These are phyloP conservation scores for Trichosporon sp. DNA, from an alignment of 1,284 basidiomycete species.

Conservation along the genomic window DNA sequence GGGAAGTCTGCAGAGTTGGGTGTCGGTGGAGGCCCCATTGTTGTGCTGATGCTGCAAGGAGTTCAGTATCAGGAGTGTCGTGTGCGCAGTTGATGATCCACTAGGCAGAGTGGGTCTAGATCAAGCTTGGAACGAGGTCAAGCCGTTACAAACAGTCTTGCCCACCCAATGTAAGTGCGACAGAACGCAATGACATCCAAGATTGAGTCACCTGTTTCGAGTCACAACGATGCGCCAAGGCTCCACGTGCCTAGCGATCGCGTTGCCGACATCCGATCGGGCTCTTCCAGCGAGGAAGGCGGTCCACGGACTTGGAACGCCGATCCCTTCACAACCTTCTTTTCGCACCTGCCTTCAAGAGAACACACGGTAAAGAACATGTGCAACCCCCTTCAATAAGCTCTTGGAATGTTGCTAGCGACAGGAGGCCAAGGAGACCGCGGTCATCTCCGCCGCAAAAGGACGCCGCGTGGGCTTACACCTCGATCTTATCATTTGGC, in stretches of 20 bases:
- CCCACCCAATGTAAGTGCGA: too few relatives aligned
- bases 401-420: too few relatives aligned
- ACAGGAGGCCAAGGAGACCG: not conserved
- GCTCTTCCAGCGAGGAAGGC: not conserved
- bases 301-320: not conserved
- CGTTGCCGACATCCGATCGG: not conserved
- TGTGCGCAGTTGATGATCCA: not conserved
- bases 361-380: too few relatives aligned
- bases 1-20: conserved; percentile 8
- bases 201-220: not conserved
- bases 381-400: not conserved
- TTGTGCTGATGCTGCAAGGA: too few relatives aligned
- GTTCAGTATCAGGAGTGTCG: not conserved
- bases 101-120: too few relatives aligned
- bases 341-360: too few relatives aligned
- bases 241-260: not conserved
- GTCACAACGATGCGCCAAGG: not conserved
- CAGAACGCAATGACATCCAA: too few relatives aligned
- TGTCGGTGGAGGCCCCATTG: not conserved
- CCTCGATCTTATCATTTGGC: not conserved
- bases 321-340: not conserved
- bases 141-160: too few relatives aligned
- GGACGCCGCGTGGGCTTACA: too few relatives aligned
- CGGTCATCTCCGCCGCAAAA: not conserved
- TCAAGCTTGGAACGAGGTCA: too few relatives aligned